Conservation (phyloP, 129 eudicot species). For the Pulicaria dysenterica region DNA sequence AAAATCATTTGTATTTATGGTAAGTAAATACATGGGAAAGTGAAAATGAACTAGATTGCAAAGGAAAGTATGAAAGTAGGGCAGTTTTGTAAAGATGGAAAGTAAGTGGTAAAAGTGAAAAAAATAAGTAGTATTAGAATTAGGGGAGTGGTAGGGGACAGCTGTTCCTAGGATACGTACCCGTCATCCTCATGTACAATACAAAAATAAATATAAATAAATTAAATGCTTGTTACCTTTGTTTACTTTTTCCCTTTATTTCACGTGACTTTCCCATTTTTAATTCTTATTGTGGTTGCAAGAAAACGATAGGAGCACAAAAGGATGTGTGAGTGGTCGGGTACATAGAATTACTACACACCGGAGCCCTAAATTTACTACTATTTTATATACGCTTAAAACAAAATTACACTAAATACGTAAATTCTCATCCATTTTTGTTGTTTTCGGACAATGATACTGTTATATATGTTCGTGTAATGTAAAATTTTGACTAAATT, state of each 20-base stretch:
- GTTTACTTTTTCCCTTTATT: constrained; percentile 37
- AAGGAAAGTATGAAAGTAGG: background rate
- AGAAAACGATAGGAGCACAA: constrained; percentile 41
- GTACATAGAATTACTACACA: constrained; percentile 31
- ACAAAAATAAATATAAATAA: background rate
- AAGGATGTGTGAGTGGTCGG: constrained; percentile 37
- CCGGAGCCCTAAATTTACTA: background rate
- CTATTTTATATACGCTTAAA: too few relatives aligned
- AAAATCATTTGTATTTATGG: background rate
- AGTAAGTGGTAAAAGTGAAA: constrained; percentile 17
- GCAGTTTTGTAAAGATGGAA: constrained; percentile 2
- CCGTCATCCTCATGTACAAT: constrained; percentile 27
- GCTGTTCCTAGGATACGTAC: constrained; percentile 42
- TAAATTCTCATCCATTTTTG: too few relatives aligned
- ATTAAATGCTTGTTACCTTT: background rate
- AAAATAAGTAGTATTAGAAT: too few relatives aligned
- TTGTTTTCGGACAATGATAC: too few relatives aligned
- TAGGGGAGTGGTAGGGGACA: constrained; percentile 34
- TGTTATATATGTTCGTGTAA: too few relatives aligned
- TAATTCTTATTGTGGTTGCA: constrained; percentile 23
- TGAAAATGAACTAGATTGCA: constrained; percentile 12
- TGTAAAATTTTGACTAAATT: too few relatives aligned
- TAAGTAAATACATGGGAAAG: background rate
- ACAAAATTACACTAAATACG: too few relatives aligned
- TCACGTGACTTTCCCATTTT: constrained; percentile 43